These are phyloP conservation scores for Coemansia sp. DNA, from an alignment of 192 early-diverging fungal genomes.

Conservation along the genomic window DNA sequence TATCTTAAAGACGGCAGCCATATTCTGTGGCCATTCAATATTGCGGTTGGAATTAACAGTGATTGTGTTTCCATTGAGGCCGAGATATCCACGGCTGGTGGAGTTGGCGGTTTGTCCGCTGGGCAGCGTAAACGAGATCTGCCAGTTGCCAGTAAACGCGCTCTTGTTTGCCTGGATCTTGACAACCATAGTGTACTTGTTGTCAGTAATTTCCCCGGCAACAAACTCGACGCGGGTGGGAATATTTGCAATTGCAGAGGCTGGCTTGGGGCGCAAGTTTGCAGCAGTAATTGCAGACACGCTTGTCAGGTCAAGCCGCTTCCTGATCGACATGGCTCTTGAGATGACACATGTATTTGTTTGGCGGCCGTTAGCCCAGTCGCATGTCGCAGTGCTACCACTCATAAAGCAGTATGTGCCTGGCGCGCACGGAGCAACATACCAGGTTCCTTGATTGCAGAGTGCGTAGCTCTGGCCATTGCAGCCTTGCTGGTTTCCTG, in stretches of 20 bases:
- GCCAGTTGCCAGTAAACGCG: slow-evolving; percentile 44
- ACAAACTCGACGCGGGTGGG: slow-evolving; percentile 43
- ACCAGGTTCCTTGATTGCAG: slow-evolving; percentile 51
- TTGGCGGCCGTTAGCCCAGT: slow-evolving; percentile 40
- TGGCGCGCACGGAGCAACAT: slow-evolving; percentile 31
- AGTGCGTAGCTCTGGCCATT: slow-evolving; percentile 40
- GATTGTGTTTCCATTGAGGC: slow-evolving; percentile 14
- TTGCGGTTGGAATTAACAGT: slow-evolving; percentile 35
- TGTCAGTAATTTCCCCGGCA: slow-evolving; percentile 26
- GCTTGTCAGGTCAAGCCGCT: slow-evolving; percentile 24
- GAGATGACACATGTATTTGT: slow-evolving; percentile 42
- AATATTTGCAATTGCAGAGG: slow-evolving; percentile 24
- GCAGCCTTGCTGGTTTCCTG: slow-evolving; percentile 40
- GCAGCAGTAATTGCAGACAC: slow-evolving; percentile 26
- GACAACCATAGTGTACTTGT: slow-evolving; percentile 37
- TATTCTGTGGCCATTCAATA: slow-evolving; percentile 26
- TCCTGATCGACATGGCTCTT: slow-evolving; percentile 13
- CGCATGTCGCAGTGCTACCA: slow-evolving; percentile 26
- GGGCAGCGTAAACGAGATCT: slow-evolving; percentile 36
- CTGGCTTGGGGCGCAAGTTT: slow-evolving; percentile 30
- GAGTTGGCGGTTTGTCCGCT: slow-evolving; percentile 34
- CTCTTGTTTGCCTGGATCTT: slow-evolving; percentile 41
- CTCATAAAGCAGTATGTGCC: slow-evolving; percentile 48
- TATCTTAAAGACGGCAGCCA: slow-evolving; percentile 45
- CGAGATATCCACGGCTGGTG: slow-evolving; percentile 33